Conservation (phyloP, 164 flowering plant genomes). For the Macadamia tetraphylla region DNA sequence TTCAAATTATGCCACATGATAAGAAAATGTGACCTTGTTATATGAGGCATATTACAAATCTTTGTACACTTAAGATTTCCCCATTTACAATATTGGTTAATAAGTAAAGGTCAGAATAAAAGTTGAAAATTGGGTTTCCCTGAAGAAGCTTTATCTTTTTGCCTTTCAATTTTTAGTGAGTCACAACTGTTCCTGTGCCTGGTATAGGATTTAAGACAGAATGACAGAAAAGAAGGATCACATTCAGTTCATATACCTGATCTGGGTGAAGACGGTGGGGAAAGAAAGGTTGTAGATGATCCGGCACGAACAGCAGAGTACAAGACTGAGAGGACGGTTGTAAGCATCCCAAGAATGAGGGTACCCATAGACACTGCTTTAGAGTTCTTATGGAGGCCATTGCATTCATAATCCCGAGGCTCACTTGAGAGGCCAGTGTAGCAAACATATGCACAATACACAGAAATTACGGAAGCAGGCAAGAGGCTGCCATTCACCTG, state of each 20-base stretch:
- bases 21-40: too few relatives aligned
- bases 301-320: constrained; percentile 98
- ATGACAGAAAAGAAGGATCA: background rate
- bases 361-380: constrained; percentile 70
- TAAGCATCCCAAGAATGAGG: constrained; percentile 88
- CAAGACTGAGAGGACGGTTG: constrained; percentile 87
- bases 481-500: constrained; percentile 96
- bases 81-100: background rate
- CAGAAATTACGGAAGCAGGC: constrained; percentile 93
- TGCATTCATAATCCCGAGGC: constrained; percentile 88
- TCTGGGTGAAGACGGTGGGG: constrained; percentile 95
- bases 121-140: too few relatives aligned
- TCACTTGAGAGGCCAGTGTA: constrained; percentile 89
- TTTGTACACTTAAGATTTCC: too few relatives aligned
- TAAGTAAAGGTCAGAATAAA: background rate
- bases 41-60: too few relatives aligned
- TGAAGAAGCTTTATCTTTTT: too few relatives aligned
- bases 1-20: too few relatives aligned
- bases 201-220: background rate
- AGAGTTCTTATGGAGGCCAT: constrained; percentile 75
- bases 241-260: constrained; percentile 45
- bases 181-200: background rate
- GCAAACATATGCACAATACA: constrained; percentile 88
- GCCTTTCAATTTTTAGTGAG: background rate
- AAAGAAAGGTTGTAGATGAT: constrained; percentile 82